Conservation (phyloP, 768 basidiomycete genomes). For the Termitomyces sp. region DNA sequence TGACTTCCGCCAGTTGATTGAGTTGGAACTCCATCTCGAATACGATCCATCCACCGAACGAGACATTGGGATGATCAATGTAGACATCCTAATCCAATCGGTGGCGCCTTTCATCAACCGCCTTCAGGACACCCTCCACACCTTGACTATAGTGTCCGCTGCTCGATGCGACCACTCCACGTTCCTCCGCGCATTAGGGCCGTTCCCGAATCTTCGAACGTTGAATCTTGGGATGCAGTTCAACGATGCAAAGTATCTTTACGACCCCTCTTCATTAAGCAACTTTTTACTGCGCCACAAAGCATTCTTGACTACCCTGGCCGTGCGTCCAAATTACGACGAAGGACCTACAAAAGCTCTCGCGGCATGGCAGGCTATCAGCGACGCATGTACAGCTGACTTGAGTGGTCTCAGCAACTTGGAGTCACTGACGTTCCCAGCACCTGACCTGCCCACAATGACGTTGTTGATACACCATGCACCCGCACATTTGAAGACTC, state of each 20-base stretch:
- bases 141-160: constrained; percentile 30
- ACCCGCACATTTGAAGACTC: constrained; percentile 20
- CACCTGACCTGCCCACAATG: constrained; percentile 13
- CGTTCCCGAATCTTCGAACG: constrained; percentile 21
- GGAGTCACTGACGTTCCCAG: constrained; percentile 22
- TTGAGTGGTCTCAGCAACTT: constrained; percentile 10
- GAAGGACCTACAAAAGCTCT: neutral
- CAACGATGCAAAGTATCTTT: constrained; percentile 16
- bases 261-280: constrained; percentile 20
- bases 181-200: constrained; percentile 27
- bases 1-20: constrained; percentile 27
- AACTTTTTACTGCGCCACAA: constrained; percentile 18
- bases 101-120: constrained; percentile 30
- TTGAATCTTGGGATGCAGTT: constrained; percentile 22
- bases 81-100: constrained; percentile 16
- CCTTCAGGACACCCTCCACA: constrained; percentile 22
- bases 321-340: constrained; percentile 13
- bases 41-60: constrained; percentile 15
- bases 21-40: constrained; percentile 32
- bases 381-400: constrained; percentile 2
- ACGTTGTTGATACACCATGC: constrained; percentile 21
- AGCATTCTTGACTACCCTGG: constrained; percentile 19
- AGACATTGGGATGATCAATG: neutral
- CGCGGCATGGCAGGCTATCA: constrained; percentile 5
- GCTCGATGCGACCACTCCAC: constrained; percentile 27